Base-by-base conservation (phyloP, 345 rosid genomes). In the Gossypium sturtianum region DNA sequence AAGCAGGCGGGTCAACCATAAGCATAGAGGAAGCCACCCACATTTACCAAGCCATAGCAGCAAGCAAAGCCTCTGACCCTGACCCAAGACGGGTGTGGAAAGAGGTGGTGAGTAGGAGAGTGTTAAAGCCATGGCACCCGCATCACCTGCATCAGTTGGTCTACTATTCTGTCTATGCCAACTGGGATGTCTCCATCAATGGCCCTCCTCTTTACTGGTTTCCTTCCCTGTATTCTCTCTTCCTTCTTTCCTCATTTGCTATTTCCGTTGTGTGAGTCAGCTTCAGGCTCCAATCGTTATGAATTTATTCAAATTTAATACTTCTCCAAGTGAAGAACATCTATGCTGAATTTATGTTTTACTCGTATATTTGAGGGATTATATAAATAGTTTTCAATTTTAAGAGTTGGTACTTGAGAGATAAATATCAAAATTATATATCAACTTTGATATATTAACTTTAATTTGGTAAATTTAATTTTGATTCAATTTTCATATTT, bases 201-300 rank as follows among this genome's bases (percentile, higher is more conserved):
- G 98, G 97, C 29, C 97, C 91, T 75, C 91, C 97, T 81, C 93
- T 77, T 79, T 94, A 87, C 74, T 90, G 92, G 89, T 90, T 92
- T 80, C 98, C 98, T 83, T 87, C 97, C 70, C 74, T 64, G 98
- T 92, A 84, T 77, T 60, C 17, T 68, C 62, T 43, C 25, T 57
- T 34, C 41, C 41, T 34, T 34, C 41, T 34, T 34, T 76, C 75
- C 66, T 44, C 17, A n/a, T 54, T 43, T 25, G 22, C n/a, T 20
- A 34, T 12, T 48, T 52, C 10, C 7, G 7, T 52, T 34, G 22
- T 47, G n/a, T 15, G 10, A 45, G 9, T 16, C 25, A n/a, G 45
- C 38, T 16, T 12, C 29, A 16, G 12, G 52, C 15, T 15, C 17
- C 4, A 48, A 34, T 34, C 41, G 1, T 34, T 34, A 3, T 48